Evolutionary conservation across 2,329 filamentous ascomycete species (phyloP).

Genomic region (Aspergillus nomiae): DNA sequence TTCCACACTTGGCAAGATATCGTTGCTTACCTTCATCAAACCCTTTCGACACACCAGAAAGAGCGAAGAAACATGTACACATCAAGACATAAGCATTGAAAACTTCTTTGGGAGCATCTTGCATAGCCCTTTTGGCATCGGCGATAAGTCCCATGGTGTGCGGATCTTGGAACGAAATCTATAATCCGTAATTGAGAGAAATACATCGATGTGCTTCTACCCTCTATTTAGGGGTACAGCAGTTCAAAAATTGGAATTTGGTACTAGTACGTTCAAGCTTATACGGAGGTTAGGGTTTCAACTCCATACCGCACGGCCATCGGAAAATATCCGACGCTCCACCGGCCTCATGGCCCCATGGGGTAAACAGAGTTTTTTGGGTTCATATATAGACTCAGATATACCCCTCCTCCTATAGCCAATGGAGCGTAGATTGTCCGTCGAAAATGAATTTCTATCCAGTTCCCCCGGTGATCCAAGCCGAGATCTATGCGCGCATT

Average conservation of each 20-base stretch:
- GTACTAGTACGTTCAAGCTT: background rate
- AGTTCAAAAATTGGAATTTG: background rate
- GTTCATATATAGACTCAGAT: background rate
- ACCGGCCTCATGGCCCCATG: background rate
- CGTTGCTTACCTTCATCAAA: conserved; percentile 21
- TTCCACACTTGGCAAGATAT: background rate
- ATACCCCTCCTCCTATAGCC: background rate
- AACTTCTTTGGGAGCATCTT: conserved; percentile 20
- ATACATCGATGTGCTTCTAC: background rate
- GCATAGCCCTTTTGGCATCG: conserved; percentile 20
- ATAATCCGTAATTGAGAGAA: background rate
- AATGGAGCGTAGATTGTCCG: background rate
- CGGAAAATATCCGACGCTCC: conserved; percentile 1
- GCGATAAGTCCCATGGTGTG: conserved; percentile 23
- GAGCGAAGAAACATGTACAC: conserved; percentile 24
- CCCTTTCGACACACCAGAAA: conserved; percentile 23
- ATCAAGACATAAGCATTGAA: conserved; percentile 24
- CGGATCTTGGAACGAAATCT: background rate
- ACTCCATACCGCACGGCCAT: background rate
- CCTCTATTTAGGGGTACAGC: background rate
- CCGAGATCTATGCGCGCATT: conserved; percentile 39
- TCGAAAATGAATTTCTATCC: conserved; percentile 24
- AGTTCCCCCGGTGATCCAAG: conserved; percentile 28
- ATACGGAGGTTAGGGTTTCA: background rate
- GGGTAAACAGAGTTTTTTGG: background rate